Evolutionary conservation across 371 early-diverging fungal genomes (phyloP), one percentile per base, ranked within the genome.

Genomic region (Lichtheimia hyalospora): DNA sequence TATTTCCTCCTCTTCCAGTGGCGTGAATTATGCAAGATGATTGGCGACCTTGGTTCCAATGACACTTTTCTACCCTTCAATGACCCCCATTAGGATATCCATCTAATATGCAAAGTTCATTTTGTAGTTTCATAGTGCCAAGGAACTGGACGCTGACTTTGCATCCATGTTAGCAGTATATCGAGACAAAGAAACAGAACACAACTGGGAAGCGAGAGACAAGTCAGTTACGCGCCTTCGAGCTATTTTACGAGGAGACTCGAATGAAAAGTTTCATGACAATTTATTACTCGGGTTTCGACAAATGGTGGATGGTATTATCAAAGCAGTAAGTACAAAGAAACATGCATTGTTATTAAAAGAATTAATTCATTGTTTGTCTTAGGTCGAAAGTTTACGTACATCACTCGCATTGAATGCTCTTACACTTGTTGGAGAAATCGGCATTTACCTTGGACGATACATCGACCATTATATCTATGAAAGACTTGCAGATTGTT

Each of bases 341-440:
- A 12, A 44, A 16, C 18, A 14, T 12, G 3, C 27, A 15, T 20
- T 8, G 43, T 27, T 42, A 28, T 3, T 18, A 16, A 7, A 49
- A 59, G 10, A 42, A 21, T 10, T 52, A 8, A 49, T 55, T 3
- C 8, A 14, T 25, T 24, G 5, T 12, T 5, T 20, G 0, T 41
- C 18, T n/a, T 59, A 79, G 80, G 68, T 72, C 3, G 75, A 79
- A 52, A 81, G 77, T 59, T 58, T 77, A 18, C 69, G 81, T 54
- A 81, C 81, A 15, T 70, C 77, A 12, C 68, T 81, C 0, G 74
- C 76, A 57, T 64, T 77, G 23, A 68, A 75, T 23, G 71, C 74
- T 7, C 55, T 81, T 12, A 49, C 56, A 10, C 41, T 77, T 10
- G 65, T 77, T 12, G 66, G 62, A 8, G 81, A 81, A 49, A 69